Base-by-base conservation (phyloP, 2,329 filamentous ascomycete species). In the Ophiosphaerella korrae region DNA sequence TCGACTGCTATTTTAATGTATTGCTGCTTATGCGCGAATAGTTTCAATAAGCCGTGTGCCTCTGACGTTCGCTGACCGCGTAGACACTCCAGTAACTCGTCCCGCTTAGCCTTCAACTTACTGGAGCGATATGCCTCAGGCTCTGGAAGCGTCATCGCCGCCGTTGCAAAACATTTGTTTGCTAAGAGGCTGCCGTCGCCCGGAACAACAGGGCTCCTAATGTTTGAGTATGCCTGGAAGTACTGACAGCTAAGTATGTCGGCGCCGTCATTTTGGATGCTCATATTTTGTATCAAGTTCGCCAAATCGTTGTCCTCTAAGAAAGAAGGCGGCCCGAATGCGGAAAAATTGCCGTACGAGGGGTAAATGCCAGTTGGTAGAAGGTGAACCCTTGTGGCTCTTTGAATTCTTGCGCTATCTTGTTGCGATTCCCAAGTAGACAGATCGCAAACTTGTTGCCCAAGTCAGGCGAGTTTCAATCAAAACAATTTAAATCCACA, bases 201-300 rank as follows among this genome's bases (percentile, higher is more conserved):
- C 8, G 8, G 38, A 29, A 16, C n/a, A 23, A 41, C n/a, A 23
- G 18, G n/a, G 18, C 38, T 24, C 38, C 24, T 41, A 14, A 41
- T 41, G n/a, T 41, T 41, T n/a, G 38, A 41, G 38, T 41, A 41
- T 6, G 38, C 38, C 13, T 26, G 38, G 24, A 41, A 41, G 24
- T 41, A 41, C 38, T n/a, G 18, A 41, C 24, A 41, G 24, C 24
- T 41, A 29, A 41, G 38, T 29, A 41, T 29, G 18, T 29, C 24
- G 16, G 24, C 24, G 38, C 38, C 38, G 24, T 41, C n/a, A 24
- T 41, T 24, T 23, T 41, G 18, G n/a, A 24, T n/a, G 38, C 38
- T 41, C 18, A 41, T 41, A 41, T 41, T 41, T 24, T 41, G 16
- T 23, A n/a, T 24, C 18, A 41, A 24, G 38, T n/a, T 41, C 8